These are phyloP conservation scores for Meyerozyma athensensis DNA, from an alignment of 1,139 yeast genomes.

Conservation along the genomic window DNA sequence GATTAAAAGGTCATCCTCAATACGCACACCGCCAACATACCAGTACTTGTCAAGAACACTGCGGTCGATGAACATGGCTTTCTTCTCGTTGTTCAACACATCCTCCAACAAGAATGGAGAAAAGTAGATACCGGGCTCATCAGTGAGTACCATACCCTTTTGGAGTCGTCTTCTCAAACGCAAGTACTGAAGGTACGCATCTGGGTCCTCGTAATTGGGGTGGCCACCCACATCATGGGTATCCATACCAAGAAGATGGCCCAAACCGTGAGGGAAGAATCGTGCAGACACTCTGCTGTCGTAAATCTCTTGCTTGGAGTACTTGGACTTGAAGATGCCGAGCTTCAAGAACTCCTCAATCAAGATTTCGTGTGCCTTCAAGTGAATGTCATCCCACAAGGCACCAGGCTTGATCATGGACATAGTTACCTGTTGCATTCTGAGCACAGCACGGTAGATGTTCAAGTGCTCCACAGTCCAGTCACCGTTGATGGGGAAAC, in stretches of 20 bases:
- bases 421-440: conserved; percentile 78
- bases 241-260: conserved; percentile 91
- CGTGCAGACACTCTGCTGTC: conserved; percentile 66
- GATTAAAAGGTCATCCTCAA: conserved; percentile 86
- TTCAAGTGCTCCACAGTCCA: conserved; percentile 86
- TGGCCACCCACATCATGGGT: conserved; percentile 93
- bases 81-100: conserved; percentile 52
- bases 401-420: conserved; percentile 72
- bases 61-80: conserved; percentile 57
- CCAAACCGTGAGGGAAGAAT: conserved; percentile 93
- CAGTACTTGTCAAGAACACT: conserved; percentile 70
- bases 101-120: conserved; percentile 75
- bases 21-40: conserved; percentile 92
- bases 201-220: conserved; percentile 78
- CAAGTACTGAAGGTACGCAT: conserved; percentile 69
- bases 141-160: conserved; percentile 82
- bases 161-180: conserved; percentile 72
- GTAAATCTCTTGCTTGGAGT: conserved; percentile 59
- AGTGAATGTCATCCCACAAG: conserved; percentile 80
- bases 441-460: conserved; percentile 73
- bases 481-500: conserved; percentile 87
- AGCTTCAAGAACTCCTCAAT: conserved; percentile 65
- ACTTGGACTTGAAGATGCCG: conserved; percentile 69
- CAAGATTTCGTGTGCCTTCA: conserved; percentile 71
- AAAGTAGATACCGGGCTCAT: conserved; percentile 94